phyloP scores from a whole-genome alignment of 192 early-diverging fungal species.

The Blastocladiella britannica region DNA sequence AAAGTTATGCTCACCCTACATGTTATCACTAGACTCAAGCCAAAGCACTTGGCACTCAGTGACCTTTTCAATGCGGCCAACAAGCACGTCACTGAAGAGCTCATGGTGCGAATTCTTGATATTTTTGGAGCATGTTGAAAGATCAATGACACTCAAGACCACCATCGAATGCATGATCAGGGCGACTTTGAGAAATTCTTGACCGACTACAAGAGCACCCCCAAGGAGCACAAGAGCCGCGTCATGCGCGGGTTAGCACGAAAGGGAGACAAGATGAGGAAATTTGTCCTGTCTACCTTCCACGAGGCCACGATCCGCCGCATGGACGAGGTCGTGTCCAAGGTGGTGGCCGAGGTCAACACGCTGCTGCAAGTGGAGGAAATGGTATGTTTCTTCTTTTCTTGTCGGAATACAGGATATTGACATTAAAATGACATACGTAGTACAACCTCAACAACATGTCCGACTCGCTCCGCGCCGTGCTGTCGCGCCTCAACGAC shows the following conservation, averaged over 20 bases:
- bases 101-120: too few species aligned
- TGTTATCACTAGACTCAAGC: background rate
- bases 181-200: background rate
- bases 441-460: background rate
- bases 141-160: too few species aligned
- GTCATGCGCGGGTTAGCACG: background rate
- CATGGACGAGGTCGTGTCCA: background rate
- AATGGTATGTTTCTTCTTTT: too few species aligned
- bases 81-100: background rate
- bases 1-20: background rate
- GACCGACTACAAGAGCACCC: background rate
- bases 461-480: background rate
- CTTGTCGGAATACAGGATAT: too few species aligned
- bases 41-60: background rate
- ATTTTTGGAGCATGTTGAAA: too few species aligned
- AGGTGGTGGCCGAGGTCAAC: background rate
- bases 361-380: background rate
- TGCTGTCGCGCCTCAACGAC: background rate
- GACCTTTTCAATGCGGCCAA: background rate
- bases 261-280: too few species aligned
- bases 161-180: too few species aligned
- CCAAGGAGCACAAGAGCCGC: background rate
- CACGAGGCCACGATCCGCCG: too few species aligned
- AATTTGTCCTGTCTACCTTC: too few species aligned
- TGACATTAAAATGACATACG: too few species aligned